Evolutionary conservation across 176 grass and related monocot genomes (phyloP).

Genomic region (Calamus simplicifolius): DNA sequence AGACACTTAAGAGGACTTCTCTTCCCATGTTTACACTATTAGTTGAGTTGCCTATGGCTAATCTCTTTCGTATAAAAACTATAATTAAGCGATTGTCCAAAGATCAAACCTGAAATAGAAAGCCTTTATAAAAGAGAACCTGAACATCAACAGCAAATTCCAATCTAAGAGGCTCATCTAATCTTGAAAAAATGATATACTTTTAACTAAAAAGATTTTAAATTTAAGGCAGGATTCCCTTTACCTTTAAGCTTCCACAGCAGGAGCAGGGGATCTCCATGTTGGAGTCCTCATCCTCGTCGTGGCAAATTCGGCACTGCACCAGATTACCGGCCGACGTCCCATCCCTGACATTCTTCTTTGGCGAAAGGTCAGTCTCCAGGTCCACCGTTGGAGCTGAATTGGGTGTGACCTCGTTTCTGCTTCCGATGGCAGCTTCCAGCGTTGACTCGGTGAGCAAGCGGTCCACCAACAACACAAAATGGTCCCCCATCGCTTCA

Average conservation of each 20-base stretch:
- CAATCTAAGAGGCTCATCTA: too few relatives aligned
- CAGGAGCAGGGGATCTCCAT: constrained; percentile 84
- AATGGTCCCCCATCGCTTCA: constrained; percentile 47
- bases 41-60: too few relatives aligned
- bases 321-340: constrained; percentile 17
- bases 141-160: too few relatives aligned
- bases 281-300: constrained; percentile 43
- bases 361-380: constrained; percentile 1
- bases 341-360: neutral
- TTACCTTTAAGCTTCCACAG: constrained; percentile 78
- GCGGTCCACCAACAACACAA: constrained; percentile 45
- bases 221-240: too few relatives aligned
- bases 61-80: too few relatives aligned
- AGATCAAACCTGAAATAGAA: too few relatives aligned
- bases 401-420: constrained; percentile 12
- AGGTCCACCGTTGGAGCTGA: neutral
- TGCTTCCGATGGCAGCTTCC: constrained; percentile 30
- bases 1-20: too few relatives aligned
- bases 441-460: constrained; percentile 54
- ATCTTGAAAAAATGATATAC: too few relatives aligned
- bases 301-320: constrained; percentile 81
- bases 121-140: too few relatives aligned
- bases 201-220: too few relatives aligned
- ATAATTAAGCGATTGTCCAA: too few relatives aligned
- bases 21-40: too few relatives aligned